Percentiles rank a stretch among this genome's conserved stretches.
Evolutionary conservation across 2,329 filamentous ascomycete species (phyloP).

Genomic region (Colletotrichum aenigma): DNA sequence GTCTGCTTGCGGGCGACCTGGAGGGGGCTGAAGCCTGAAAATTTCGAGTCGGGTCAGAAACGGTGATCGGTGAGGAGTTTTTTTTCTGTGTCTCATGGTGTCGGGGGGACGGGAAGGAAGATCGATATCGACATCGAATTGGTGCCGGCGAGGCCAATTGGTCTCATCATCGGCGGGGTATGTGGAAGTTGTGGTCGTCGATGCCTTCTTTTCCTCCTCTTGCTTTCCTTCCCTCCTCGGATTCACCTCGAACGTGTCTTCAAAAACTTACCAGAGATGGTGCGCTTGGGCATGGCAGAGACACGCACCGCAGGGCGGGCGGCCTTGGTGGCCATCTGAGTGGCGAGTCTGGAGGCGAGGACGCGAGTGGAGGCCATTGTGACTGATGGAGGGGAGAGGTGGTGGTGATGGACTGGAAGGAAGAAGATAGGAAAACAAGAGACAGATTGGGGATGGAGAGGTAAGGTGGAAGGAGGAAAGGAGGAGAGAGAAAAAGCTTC

Average conservation of each 20-base stretch:
- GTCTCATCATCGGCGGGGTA: constrained; percentile 21
- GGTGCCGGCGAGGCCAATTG: constrained; percentile 33
- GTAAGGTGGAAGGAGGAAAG: constrained; percentile 38
- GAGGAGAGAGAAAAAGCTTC: constrained; percentile 41
- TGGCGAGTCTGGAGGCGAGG: constrained; percentile 78
- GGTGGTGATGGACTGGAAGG: constrained; percentile 27
- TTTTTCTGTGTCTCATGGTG: background rate
- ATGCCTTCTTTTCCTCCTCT: constrained; percentile 3
- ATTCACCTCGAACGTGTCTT: background rate
- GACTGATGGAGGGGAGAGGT: constrained; percentile 58
- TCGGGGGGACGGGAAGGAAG: background rate
- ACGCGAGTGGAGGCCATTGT: constrained; percentile 82
- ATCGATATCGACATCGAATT: constrained; percentile 1
- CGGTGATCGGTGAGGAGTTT: constrained; percentile 5
- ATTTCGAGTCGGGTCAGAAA: constrained; percentile 35
- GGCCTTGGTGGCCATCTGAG: constrained; percentile 75
- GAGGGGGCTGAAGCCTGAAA: constrained; percentile 64
- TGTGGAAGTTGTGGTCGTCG: background rate
- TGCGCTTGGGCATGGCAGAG: constrained; percentile 73
- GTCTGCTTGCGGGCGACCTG: constrained; percentile 75
- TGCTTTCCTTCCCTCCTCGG: background rate
- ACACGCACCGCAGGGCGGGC: constrained; percentile 76
- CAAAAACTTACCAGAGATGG: constrained; percentile 70
- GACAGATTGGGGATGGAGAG: constrained; percentile 23
- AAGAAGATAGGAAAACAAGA: constrained; percentile 23